A percentile compares a stretch with the other conserved stretches of the same genome.
phyloP scores from a whole-genome alignment of 768 basidiomycete species.

The Rhodotorula sphaerocarpa region DNA sequence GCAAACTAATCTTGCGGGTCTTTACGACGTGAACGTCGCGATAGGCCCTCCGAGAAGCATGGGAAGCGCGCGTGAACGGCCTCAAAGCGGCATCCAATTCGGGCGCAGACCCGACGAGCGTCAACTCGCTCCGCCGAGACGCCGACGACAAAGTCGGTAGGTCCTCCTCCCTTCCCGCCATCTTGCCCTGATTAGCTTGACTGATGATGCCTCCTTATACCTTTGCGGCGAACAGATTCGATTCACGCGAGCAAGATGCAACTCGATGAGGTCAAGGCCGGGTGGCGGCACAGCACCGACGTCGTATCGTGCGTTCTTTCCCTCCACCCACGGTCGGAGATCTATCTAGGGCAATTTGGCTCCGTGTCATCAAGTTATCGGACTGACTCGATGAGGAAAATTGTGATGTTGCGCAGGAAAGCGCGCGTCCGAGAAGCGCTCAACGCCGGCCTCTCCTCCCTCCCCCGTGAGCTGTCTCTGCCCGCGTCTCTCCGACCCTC shows the following conservation, averaged over 20 bases:
- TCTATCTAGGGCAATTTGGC: too few species aligned
- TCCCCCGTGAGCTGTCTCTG: slow-evolving; percentile 10
- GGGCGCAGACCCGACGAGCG: slow-evolving; percentile 22
- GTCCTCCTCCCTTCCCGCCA: background rate
- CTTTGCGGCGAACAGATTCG: background rate
- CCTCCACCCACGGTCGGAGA: background rate
- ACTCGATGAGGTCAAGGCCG: slow-evolving; percentile 19
- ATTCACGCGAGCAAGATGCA: slow-evolving; percentile 32
- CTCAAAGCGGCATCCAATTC: slow-evolving; percentile 11
- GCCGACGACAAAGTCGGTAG: slow-evolving; percentile 19
- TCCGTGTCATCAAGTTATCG: too few species aligned
- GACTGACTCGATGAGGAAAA: too few species aligned
- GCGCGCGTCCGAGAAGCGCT: slow-evolving; percentile 28
- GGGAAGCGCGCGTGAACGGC: slow-evolving; percentile 13
- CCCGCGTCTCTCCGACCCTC: too few species aligned
- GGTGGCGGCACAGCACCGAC: slow-evolving; percentile 29
- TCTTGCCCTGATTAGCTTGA: background rate
- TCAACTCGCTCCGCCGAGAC: background rate
- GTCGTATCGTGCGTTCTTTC: slow-evolving; percentile 13
- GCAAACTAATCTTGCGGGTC: too few species aligned
- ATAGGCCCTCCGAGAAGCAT: slow-evolving; percentile 23
- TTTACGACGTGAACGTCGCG: too few species aligned
- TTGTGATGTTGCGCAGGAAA: slow-evolving; percentile 22
- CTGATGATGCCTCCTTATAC: background rate
- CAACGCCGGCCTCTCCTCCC: slow-evolving; percentile 24